Evolutionary conservation across 2,329 filamentous ascomycete species (phyloP).

Genomic region (Rachicladosporium sp.): DNA sequence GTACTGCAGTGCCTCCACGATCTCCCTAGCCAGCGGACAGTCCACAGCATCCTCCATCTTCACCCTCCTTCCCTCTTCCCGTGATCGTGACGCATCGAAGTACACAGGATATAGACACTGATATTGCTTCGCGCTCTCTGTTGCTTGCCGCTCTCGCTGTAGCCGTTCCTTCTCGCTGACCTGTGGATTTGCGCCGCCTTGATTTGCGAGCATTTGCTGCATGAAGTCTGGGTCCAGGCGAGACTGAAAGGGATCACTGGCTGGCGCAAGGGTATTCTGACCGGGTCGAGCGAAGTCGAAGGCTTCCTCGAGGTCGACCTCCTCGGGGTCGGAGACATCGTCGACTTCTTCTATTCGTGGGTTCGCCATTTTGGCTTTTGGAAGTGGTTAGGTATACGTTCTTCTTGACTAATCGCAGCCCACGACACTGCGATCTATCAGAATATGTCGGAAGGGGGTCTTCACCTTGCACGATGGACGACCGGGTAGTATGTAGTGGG

Average conservation of each 20-base stretch:
- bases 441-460: too few species aligned
- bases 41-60: slow-evolving; percentile 56
- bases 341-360: slow-evolving; percentile 86
- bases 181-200: slow-evolving; percentile 8
- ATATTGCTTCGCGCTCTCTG: slow-evolving; percentile 56
- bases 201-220: slow-evolving; percentile 13
- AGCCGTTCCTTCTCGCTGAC: slow-evolving; percentile 20
- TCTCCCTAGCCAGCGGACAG: slow-evolving; percentile 80
- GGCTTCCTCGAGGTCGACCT: slow-evolving; percentile 63
- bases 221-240: slow-evolving; percentile 13
- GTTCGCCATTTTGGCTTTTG: slow-evolving; percentile 52
- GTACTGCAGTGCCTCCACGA: slow-evolving; percentile 69
- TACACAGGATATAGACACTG: slow-evolving; percentile 92
- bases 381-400: too few species aligned
- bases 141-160: slow-evolving; percentile 31
- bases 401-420: too few species aligned
- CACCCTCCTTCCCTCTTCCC: slow-evolving; percentile 73
- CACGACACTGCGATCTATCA: too few species aligned
- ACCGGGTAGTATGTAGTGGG: too few species aligned
- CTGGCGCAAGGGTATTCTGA: slow-evolving; percentile 12
- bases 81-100: slow-evolving; percentile 67
- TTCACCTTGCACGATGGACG: too few species aligned
- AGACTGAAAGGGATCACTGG: slow-evolving; percentile 11
- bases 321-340: slow-evolving; percentile 67
- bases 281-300: slow-evolving; percentile 32